Percentiles rank a stretch among this genome's conserved stretches.
Conservation (phyloP, 2,329 filamentous ascomycete genomes). For the Chaetomiaceae sp. region DNA sequence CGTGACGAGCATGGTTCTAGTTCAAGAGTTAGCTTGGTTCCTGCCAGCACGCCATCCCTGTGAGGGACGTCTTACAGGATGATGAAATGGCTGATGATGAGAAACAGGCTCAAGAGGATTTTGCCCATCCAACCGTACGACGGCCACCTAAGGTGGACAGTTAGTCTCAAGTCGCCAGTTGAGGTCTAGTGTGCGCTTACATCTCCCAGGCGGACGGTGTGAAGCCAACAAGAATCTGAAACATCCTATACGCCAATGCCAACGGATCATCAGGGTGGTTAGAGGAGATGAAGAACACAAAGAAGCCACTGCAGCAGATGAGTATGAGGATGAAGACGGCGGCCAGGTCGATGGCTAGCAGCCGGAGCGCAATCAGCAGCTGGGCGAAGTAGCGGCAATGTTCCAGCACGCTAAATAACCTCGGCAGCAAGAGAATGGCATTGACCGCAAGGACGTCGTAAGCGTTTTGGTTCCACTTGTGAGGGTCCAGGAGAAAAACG, state of each 20-base stretch:
- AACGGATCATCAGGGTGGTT: constrained; percentile 62
- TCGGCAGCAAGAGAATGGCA: constrained; percentile 80
- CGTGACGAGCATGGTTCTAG: constrained; percentile 79
- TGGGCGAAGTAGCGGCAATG: constrained; percentile 97
- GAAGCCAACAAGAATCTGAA: constrained; percentile 93
- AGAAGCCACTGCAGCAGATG: constrained; percentile 88
- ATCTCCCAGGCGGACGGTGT: constrained; percentile 93
- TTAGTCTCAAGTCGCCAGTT: background rate
- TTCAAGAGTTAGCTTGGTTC: constrained; percentile 7
- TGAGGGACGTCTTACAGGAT: constrained; percentile 56
- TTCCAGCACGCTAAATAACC: constrained; percentile 87
- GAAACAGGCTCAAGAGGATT: constrained; percentile 68
- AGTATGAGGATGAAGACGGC: constrained; percentile 79
- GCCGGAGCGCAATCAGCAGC: constrained; percentile 83
- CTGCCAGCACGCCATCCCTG: background rate
- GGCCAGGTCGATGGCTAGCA: constrained; percentile 86
- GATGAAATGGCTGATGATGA: constrained; percentile 93
- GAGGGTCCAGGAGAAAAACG: constrained; percentile 70
- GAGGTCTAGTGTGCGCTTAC: constrained; percentile 36
- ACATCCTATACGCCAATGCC: constrained; percentile 81
- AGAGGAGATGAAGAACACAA: constrained; percentile 86
- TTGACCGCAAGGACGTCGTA: constrained; percentile 93
- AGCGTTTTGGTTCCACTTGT: constrained; percentile 72
- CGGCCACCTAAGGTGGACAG: constrained; percentile 47
- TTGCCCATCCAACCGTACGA: constrained; percentile 74